Evolutionary conservation across 768 basidiomycete genomes (phyloP).

Genomic region (Lepiota subincarnata): DNA sequence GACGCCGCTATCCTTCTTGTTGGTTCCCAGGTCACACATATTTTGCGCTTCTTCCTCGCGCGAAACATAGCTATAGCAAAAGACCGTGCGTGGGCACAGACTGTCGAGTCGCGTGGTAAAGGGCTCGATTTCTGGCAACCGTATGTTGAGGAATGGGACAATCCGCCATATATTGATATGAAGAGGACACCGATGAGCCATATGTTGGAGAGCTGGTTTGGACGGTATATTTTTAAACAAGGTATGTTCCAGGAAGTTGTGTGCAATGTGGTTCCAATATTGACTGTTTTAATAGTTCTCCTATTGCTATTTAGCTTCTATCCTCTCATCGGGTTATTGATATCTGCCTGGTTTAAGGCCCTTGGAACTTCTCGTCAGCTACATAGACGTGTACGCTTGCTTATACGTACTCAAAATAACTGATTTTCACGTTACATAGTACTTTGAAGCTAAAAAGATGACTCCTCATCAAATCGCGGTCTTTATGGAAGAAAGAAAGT

Average conservation of each 20-base stretch:
- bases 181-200: slow-evolving; percentile 26
- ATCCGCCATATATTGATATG: slow-evolving; percentile 41
- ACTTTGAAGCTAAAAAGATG: slow-evolving; percentile 87
- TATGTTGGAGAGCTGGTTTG: slow-evolving; percentile 34
- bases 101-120: slow-evolving; percentile 79
- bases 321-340: slow-evolving; percentile 61
- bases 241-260: slow-evolving; percentile 27
- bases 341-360: slow-evolving; percentile 63
- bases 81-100: slow-evolving; percentile 76
- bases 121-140: slow-evolving; percentile 79
- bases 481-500: slow-evolving; percentile 86
- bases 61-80: slow-evolving; percentile 80
- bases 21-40: slow-evolving; percentile 66
- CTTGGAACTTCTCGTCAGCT: slow-evolving; percentile 63
- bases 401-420: not conserved
- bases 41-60: slow-evolving; percentile 80
- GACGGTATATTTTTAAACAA: slow-evolving; percentile 40
- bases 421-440: slow-evolving; percentile 35
- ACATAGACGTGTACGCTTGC: slow-evolving; percentile 55
- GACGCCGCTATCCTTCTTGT: slow-evolving; percentile 75
- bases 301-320: slow-evolving; percentile 63
- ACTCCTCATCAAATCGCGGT: slow-evolving; percentile 57
- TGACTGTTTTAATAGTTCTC: not conserved
- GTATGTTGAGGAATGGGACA: slow-evolving; percentile 79
- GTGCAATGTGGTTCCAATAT: not conserved